Conservation (phyloP, 2,329 filamentous ascomycete species). For the Cryphonectria nitschkei region DNA sequence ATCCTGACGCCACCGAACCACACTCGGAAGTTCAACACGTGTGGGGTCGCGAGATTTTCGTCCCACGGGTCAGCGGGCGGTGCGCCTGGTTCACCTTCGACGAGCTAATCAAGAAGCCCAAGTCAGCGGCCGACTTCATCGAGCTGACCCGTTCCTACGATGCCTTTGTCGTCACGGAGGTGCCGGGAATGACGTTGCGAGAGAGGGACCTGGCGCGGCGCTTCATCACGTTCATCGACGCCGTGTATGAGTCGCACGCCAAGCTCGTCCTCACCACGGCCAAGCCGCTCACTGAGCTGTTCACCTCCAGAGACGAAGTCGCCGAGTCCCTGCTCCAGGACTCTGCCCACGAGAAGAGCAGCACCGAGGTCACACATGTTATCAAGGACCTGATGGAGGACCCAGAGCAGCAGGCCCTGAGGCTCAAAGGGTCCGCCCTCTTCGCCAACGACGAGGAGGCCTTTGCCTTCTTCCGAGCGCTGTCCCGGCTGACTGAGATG, state of each 20-base stretch:
- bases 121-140: conserved; percentile 91
- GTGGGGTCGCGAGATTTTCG: conserved; percentile 88
- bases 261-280: conserved; percentile 93
- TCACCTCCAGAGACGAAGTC: conserved; percentile 74
- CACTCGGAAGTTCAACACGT: conserved; percentile 80
- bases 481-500: conserved; percentile 89
- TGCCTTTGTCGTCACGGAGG: conserved; percentile 87
- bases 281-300: conserved; percentile 82
- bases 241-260: conserved; percentile 89
- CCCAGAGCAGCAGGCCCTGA: conserved; percentile 79
- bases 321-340: conserved; percentile 60
- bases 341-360: conserved; percentile 46
- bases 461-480: conserved; percentile 90
- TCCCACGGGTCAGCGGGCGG: conserved; percentile 84
- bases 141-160: conserved; percentile 90
- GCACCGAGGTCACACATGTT: conserved; percentile 61
- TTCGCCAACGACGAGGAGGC: conserved; percentile 96
- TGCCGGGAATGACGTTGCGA: conserved; percentile 87
- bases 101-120: conserved; percentile 86
- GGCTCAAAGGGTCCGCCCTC: conserved; percentile 81
- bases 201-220: conserved; percentile 86
- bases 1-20: conserved; percentile 74
- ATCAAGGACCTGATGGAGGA: conserved; percentile 88
- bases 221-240: conserved; percentile 98
- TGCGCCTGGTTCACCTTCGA: conserved; percentile 92